Evolutionary conservation across 1,284 basidiomycete genomes (phyloP).

Genomic region (Dichomitus squalens): DNA sequence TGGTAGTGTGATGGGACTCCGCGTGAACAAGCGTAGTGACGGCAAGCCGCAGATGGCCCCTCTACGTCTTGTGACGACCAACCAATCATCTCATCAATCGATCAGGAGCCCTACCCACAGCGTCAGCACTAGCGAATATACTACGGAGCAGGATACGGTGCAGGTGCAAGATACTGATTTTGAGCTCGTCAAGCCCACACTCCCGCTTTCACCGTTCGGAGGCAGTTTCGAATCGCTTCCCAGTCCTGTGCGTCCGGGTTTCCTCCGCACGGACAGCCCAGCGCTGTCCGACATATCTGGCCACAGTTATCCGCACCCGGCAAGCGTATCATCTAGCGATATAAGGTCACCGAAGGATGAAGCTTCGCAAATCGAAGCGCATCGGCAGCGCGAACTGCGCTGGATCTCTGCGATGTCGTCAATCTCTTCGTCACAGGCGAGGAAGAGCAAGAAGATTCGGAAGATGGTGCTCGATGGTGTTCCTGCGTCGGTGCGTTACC

Average conservation of each 20-base stretch:
- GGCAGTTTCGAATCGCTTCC: slow-evolving; percentile 50
- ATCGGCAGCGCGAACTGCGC: slow-evolving; percentile 72
- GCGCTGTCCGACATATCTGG: slow-evolving; percentile 45
- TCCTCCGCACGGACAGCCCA: slow-evolving; percentile 53
- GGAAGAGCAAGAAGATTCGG: slow-evolving; percentile 84
- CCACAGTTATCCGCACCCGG: slow-evolving; percentile 13
- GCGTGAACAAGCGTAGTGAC: slow-evolving; percentile 14
- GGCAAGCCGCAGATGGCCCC: slow-evolving; percentile 14
- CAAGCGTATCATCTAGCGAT: slow-evolving; percentile 9
- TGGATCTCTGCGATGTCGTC: slow-evolving; percentile 75
- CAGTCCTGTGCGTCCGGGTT: slow-evolving; percentile 29
- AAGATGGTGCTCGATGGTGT: slow-evolving; percentile 83
- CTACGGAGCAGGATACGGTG: slow-evolving; percentile 47
- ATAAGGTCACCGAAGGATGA: background rate
- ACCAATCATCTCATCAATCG: slow-evolving; percentile 8
- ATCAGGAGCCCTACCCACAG: slow-evolving; percentile 36
- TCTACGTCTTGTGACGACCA: slow-evolving; percentile 18
- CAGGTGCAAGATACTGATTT: slow-evolving; percentile 82
- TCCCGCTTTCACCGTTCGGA: slow-evolving; percentile 47
- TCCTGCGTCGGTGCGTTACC: slow-evolving; percentile 82
- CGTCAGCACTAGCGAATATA: slow-evolving; percentile 36
- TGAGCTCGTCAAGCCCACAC: slow-evolving; percentile 66
- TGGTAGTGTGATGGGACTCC: slow-evolving; percentile 10
- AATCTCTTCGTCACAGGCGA: slow-evolving; percentile 63
- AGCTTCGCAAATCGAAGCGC: slow-evolving; percentile 50